Percentiles rank a stretch among this genome's conserved stretches.
Conservation (phyloP, 2,329 filamentous ascomycete genomes). For the Neonectria sp. region DNA sequence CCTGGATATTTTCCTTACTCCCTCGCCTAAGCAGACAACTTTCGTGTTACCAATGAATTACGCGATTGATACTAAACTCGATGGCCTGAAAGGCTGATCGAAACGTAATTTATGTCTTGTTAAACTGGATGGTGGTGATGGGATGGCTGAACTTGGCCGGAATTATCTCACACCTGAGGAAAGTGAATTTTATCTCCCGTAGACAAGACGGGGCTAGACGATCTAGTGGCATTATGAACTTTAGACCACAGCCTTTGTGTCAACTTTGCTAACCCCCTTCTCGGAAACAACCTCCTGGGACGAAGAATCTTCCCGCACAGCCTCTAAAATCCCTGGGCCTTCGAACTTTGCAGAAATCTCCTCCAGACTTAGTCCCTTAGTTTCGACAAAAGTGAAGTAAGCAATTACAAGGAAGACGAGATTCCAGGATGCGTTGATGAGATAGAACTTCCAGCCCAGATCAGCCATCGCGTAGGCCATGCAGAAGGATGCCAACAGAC, state of each 20-base stretch:
- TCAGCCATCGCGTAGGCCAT: constrained; percentile 49
- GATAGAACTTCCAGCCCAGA: constrained; percentile 51
- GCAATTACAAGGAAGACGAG: constrained; percentile 45
- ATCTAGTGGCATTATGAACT: too few species aligned
- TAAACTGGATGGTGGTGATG: too few species aligned
- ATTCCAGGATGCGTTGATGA: constrained; percentile 51
- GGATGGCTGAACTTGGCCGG: too few species aligned
- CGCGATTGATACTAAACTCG: too few species aligned
- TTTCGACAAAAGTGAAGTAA: constrained; percentile 49
- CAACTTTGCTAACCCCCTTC: not conserved
- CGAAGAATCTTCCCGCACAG: constrained; percentile 4
- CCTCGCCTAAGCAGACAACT: too few species aligned
- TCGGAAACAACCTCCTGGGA: constrained; percentile 1
- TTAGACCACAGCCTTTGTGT: constrained; percentile 3
- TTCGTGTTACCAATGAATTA: too few species aligned
- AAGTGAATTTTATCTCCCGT: too few species aligned
- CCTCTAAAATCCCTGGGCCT: constrained; percentile 12
- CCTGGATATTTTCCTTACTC: too few species aligned
- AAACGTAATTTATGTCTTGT: too few species aligned
- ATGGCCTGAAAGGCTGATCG: too few species aligned
- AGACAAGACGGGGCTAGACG: too few species aligned
- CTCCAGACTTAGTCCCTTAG: constrained; percentile 48
- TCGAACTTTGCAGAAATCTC: constrained; percentile 49
- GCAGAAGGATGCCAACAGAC: constrained; percentile 46
- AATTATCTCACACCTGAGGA: too few species aligned